Conservation (phyloP, 73 alveolate species). For the Durusdinium trenchii region DNA sequence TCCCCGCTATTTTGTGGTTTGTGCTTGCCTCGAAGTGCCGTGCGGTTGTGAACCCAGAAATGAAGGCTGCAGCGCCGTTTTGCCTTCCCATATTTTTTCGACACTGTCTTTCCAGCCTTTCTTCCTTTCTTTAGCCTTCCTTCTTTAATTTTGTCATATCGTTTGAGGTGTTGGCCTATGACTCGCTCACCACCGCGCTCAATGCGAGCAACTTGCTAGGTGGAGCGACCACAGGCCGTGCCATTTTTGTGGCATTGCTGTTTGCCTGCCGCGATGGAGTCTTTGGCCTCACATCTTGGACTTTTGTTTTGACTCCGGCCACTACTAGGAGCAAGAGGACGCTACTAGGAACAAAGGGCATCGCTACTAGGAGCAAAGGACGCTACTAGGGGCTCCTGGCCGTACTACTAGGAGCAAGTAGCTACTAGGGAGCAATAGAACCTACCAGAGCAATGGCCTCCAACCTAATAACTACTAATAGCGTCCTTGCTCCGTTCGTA, state of each 20-base stretch:
- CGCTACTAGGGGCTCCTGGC: too few relatives aligned
- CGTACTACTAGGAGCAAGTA: too few relatives aligned
- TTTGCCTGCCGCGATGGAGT: constrained; percentile 53
- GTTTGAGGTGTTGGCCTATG: constrained; percentile 61
- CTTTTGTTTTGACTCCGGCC: too few relatives aligned
- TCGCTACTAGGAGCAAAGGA: too few relatives aligned
- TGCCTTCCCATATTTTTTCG: not conserved
- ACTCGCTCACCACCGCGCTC: not conserved
- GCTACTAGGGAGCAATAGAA: too few relatives aligned
- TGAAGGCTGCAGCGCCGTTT: not conserved
- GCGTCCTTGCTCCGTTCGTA: too few relatives aligned
- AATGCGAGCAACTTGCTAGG: constrained; percentile 1
- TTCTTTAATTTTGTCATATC: not conserved
- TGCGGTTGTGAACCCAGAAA: not conserved
- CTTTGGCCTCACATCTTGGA: too few relatives aligned
- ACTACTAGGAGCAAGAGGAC: too few relatives aligned
- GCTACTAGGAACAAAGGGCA: too few relatives aligned
- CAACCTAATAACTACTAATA: too few relatives aligned
- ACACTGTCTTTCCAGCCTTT: not conserved
- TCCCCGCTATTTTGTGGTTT: constrained; percentile 88
- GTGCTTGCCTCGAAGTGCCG: not conserved
- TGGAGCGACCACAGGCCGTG: not conserved
- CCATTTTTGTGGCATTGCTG: constrained; percentile 38
- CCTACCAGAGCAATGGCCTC: too few relatives aligned
- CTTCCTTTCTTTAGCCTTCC: not conserved